Evolutionary conservation across 2,329 filamentous ascomycete species (phyloP).

Genomic region (Rugonectria rugulosa): DNA sequence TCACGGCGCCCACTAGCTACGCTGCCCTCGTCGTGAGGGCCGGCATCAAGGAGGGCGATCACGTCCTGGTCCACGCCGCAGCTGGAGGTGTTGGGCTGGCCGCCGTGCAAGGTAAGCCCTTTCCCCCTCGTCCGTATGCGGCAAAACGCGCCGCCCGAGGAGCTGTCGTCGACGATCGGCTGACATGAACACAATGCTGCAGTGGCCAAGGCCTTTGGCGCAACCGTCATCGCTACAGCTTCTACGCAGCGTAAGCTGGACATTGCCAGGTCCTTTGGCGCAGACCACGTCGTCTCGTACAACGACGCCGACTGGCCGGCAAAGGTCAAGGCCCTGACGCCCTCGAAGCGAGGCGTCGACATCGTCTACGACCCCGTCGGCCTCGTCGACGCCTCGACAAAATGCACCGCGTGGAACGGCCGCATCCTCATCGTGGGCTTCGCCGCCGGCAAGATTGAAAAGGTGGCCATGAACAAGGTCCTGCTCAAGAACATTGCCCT

Average conservation of each 20-base stretch:
- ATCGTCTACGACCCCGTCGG: constrained; percentile 96
- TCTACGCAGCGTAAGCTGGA: constrained; percentile 81
- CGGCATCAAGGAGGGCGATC: constrained; percentile 79
- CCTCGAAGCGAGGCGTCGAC: constrained; percentile 77
- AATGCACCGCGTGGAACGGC: constrained; percentile 94
- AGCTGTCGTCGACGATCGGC: not conserved
- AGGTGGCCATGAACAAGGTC: constrained; percentile 90
- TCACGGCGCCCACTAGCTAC: constrained; percentile 92
- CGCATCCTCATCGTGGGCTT: constrained; percentile 89
- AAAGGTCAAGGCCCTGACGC: constrained; percentile 79
- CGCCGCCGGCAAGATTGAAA: constrained; percentile 78
- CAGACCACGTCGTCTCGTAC: constrained; percentile 86
- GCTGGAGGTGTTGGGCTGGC: constrained; percentile 91
- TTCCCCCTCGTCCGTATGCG: too few species aligned
- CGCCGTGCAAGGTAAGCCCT: constrained; percentile 74
- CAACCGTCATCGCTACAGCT: constrained; percentile 91
- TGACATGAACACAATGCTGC: constrained; percentile 8
- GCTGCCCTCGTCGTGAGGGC: constrained; percentile 82
- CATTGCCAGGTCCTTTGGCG: constrained; percentile 81
- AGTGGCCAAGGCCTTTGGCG: constrained; percentile 89
- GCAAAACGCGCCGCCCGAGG: not conserved
- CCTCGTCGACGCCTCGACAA: constrained; percentile 84
- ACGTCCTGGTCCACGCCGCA: constrained; percentile 89
- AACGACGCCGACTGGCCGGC: constrained; percentile 68
- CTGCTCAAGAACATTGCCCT: constrained; percentile 92